Evolutionary conservation across 306 rosid species (phyloP), one percentile per base, ranked within the genome.

Genomic region (Vicia sativa): DNA sequence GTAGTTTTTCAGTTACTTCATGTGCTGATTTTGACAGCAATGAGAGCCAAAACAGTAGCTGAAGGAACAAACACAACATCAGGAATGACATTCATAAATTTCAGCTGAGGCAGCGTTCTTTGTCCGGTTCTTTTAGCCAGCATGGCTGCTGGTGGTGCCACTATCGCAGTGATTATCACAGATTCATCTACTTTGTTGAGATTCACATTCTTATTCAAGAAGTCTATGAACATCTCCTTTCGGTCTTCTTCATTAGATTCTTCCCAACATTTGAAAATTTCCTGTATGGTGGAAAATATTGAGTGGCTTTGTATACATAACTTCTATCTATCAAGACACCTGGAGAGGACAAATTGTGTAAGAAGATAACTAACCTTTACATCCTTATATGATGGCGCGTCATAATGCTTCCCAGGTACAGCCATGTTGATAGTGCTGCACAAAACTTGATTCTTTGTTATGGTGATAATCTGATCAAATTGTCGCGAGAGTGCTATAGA

Each of bases 121-220:
- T 86, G 83, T 57, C 83, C 93, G 0, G 80, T 67, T 74, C 76
- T 86, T 67, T 88, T 86, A 0, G 67, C 84, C 2, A 38, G 84
- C 88, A 91, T 84, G 34, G 97, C 93, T 19, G 77, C 78, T 0
- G 97, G 85, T 1, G 93, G 97, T 21, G 89, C 80, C 6, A 81
- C 61, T 41, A 91, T 43, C 42, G 86, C 96, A 1, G 89, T 64
- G n/a, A 85, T 16, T 54, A 86, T 18, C 80, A 80, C 83, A 1
- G 79, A 8, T 6, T n/a, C 13, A 49, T 86, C 91, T 19, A 59
- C 64, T 53, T 80, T 77, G 71, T 62, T 83, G 1, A 73, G n/a
- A 7, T 65, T 78, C 41, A 83, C 91, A 0, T 72, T 55, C 7
- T 75, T 5, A 5, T 3, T 42, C 69, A 91, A 65, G 58, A 91